Percentiles rank a stretch among this genome's conserved stretches.
These are phyloP conservation scores for Knoxia roxburghii DNA, from an alignment of 257 asterid species.

Conservation along the genomic window DNA sequence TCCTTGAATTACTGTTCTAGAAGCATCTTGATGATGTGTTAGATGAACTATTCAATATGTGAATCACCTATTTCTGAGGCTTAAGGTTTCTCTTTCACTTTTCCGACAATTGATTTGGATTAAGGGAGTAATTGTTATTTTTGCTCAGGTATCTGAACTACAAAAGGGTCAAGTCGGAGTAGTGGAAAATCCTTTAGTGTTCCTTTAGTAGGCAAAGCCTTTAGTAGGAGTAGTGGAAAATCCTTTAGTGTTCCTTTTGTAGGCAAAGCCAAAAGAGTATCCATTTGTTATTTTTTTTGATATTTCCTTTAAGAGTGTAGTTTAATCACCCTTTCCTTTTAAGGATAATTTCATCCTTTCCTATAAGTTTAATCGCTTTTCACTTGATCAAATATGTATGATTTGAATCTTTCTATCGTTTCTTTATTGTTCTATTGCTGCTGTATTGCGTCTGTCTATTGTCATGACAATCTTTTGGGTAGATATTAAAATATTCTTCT, in stretches of 20 bases:
- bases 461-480: neutral
- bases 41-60: neutral
- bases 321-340: neutral
- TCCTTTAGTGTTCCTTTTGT: neutral
- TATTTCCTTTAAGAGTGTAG: neutral
- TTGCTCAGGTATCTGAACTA: neutral
- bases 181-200: neutral
- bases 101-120: too few relatives aligned
- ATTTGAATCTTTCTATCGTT: neutral
- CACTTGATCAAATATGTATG: neutral
- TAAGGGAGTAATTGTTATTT: neutral
- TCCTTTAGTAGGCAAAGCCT: neutral
- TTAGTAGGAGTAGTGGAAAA: slow-evolving; percentile 3
- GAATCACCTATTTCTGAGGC: neutral
- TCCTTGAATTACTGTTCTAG: neutral
- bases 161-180: neutral
- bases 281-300: neutral
- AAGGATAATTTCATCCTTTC: too few relatives aligned
- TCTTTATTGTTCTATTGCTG: neutral
- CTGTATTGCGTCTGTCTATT: neutral
- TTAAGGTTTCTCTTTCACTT: neutral
- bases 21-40: neutral
- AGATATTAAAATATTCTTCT: neutral
- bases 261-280: neutral
- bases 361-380: neutral